Base-by-base conservation (phyloP, 2,329 filamentous ascomycete species). In the Davidsoniella eucalypti region DNA sequence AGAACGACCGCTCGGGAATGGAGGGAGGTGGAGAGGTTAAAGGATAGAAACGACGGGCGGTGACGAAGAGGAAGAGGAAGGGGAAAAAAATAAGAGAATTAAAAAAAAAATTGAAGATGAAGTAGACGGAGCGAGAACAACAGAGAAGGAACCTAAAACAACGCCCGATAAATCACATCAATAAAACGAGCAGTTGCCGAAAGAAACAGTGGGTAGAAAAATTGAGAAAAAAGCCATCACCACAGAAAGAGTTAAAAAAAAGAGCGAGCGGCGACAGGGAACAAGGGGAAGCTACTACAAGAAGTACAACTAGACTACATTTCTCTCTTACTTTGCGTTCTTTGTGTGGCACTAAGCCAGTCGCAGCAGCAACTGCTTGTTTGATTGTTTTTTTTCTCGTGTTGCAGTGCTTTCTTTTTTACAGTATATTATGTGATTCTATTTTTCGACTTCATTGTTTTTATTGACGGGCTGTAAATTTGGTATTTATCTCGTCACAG, bases 31-130 rank as follows among this genome's bases (percentile, higher is more conserved):
- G 39, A 39, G 44, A 40, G 42, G 39, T 26, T 26, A 36, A 43
- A 36, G 39, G 16, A 21, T 16, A 48, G 18, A 43, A 38, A 36
- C 12, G 38, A 49, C 14, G 36, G 39, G 23, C 38, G 45, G 39
- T n/a, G 44, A 23, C 18, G 8, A 42, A 46, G 42, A n/a, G 42
- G 40, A 33, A 23, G 72, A 67, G 65, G 68, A 65, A 63, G 63
- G 63, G 64, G 63, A 67, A 66, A 67, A 70, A 67, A 65, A 67
- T 74, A 75, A 67, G 70, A 73, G 26, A 8, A 17, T 21, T n/a
- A n/a, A n/a, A 21, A 47, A 47, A 69, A 73, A 18, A 21, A 21
- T 21, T 69, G 69, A 69, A 66, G 64, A 60, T 16, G 21, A 47
- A 47, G 38, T 17, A 36, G 37, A 17, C 7, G 2, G 42, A 61